These are phyloP conservation scores for Pichia cactophila DNA, from an alignment of 1,139 yeast species.

Conservation along the genomic window DNA sequence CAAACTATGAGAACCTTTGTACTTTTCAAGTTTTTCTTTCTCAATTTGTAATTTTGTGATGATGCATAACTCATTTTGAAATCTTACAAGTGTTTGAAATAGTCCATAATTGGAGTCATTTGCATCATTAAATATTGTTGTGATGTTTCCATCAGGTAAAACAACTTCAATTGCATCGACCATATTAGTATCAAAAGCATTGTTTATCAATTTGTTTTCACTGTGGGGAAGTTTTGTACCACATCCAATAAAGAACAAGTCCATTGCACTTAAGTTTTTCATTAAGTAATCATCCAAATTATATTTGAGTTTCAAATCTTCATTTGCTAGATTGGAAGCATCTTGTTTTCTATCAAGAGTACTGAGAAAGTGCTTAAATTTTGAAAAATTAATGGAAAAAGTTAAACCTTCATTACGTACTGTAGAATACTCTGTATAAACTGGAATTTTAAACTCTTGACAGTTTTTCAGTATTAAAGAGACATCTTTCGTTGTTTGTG, in stretches of 20 bases:
- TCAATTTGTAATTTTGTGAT: constrained; percentile 16
- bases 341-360: not conserved
- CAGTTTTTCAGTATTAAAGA: constrained; percentile 19
- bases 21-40: not conserved
- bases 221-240: constrained; percentile 15
- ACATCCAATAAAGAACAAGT: constrained; percentile 15
- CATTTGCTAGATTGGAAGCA: not conserved
- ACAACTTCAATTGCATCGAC: constrained; percentile 19
- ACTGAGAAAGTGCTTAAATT: constrained; percentile 5
- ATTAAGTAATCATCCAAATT: not conserved
- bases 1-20: constrained; percentile 4
- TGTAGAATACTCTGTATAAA: constrained; percentile 13
- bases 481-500: constrained; percentile 20
- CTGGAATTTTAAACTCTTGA: constrained; percentile 23
- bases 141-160: constrained; percentile 23
- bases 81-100: constrained; percentile 12
- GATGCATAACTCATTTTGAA: constrained; percentile 15
- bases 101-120: constrained; percentile 4
- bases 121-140: constrained; percentile 4
- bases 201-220: constrained; percentile 10
- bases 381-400: constrained; percentile 14
- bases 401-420: constrained; percentile 11
- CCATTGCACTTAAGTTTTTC: constrained; percentile 10
- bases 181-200: constrained; percentile 9
- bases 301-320: constrained; percentile 6